phyloP scores from a whole-genome alignment of 305 asterid genomes.

The Plantago rigida region DNA sequence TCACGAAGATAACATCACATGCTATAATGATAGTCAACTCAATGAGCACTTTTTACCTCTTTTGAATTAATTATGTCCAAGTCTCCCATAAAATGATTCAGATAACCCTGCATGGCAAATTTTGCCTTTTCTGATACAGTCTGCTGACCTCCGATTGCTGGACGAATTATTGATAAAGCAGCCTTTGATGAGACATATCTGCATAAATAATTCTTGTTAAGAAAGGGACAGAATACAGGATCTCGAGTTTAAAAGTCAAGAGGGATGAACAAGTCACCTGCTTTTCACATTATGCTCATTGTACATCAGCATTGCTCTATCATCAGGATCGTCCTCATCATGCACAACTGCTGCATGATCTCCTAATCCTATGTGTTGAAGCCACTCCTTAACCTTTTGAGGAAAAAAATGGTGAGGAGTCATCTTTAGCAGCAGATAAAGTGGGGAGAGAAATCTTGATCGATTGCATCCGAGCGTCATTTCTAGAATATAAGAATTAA shows the following conservation, averaged over 20 bases:
- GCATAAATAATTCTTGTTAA: constrained; percentile 34
- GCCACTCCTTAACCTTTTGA: constrained; percentile 76
- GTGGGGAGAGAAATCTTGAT: constrained; percentile 6
- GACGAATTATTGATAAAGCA: constrained; percentile 75
- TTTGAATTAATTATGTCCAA: constrained; percentile 70
- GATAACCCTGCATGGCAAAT: constrained; percentile 85
- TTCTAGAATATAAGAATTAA: constrained; percentile 7
- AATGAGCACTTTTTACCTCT: constrained; percentile 56
- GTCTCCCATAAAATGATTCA: constrained; percentile 79
- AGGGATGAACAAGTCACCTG: constrained; percentile 38
- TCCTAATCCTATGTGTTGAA: constrained; percentile 65
- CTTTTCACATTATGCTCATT: constrained; percentile 52
- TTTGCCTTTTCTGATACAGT: constrained; percentile 64
- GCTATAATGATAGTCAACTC: constrained; percentile 16
- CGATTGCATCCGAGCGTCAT: background rate
- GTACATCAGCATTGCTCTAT: constrained; percentile 55
- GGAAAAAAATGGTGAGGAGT: background rate
- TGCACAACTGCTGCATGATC: constrained; percentile 65
- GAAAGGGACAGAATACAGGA: constrained; percentile 21
- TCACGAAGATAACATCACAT: constrained; percentile 12
- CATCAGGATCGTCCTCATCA: constrained; percentile 79
- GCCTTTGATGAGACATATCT: constrained; percentile 82
- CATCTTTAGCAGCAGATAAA: constrained; percentile 4
- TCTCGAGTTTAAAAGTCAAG: constrained; percentile 4
- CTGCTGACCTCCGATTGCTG: constrained; percentile 66